Evolutionary conservation across 345 rosid genomes (phyloP).

Genomic region (Linum lewisii): DNA sequence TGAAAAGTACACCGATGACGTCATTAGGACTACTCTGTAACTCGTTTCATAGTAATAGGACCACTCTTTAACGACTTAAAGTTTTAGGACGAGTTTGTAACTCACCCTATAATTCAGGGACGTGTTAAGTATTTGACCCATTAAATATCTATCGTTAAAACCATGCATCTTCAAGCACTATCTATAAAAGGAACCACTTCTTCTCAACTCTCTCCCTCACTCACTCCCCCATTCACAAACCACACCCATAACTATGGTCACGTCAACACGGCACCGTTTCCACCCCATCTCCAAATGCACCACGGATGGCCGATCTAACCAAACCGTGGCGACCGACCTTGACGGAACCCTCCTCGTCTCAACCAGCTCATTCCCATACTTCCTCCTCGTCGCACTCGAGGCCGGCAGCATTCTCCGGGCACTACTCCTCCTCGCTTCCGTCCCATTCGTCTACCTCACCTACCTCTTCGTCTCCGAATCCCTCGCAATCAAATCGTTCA

Average conservation of each 20-base stretch:
- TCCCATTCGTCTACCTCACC: conserved; percentile 61
- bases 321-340: conserved; percentile 69
- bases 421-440: conserved; percentile 45
- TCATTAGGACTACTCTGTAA: too few relatives aligned
- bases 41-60: too few relatives aligned
- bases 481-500: conserved; percentile 47
- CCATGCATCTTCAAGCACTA: too few relatives aligned
- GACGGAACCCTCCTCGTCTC: conserved; percentile 79
- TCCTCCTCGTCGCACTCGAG: conserved; percentile 75
- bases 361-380: conserved; percentile 78
- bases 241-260: conserved; percentile 14
- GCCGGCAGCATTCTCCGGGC: conserved; percentile 77
- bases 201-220: conserved; percentile 11
- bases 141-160: too few relatives aligned
- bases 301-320: conserved; percentile 51
- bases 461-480: conserved; percentile 58
- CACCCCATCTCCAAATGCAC: conserved; percentile 41
- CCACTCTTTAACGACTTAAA: too few relatives aligned
- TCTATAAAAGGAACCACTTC: too few relatives aligned
- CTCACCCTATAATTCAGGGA: too few relatives aligned
- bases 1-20: too few relatives aligned
- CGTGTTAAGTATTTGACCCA: too few relatives aligned
- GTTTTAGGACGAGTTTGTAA: too few relatives aligned
- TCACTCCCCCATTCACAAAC: conserved; percentile 10
- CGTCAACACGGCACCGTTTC: conserved; percentile 52